Evolutionary conservation across 176 grass and related monocot species (phyloP), one percentile per base, ranked within the genome.

Genomic region (Neostapfia colusana): DNA sequence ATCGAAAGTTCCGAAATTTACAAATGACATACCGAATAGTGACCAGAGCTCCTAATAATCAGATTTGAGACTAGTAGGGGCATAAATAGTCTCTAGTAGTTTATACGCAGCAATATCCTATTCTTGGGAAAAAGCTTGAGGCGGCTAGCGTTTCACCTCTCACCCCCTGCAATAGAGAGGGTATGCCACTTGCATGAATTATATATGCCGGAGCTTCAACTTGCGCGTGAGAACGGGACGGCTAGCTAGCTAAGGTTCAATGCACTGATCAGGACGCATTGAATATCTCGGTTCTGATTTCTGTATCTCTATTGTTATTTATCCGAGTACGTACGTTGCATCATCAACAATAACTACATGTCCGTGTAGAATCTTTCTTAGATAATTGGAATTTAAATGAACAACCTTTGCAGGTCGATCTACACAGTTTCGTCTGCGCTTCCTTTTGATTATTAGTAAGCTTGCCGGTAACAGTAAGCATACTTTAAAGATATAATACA

Each of bases 181-280:
- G 31, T 23, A 46, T 10, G 34, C 70, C 40, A 81, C 53, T 62
- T 74, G 76, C 28, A 49, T 25, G 27, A 18, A 23, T 55, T 55
- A 55, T 55, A 34, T 70, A 45, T 27, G 34, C 23, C 48, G 41
- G 26, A 60, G 66, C 53, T n/a, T 7, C 74, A 67, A 79, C 80
- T 79, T 74, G 67, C 60, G 35, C 41, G 20, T 31, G 35, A 64
- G 60, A 35, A 78, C 36, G 60, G 60, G 74, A 60, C 31, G 40
- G 41, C 41, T 63, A 8, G 27, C 25, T 23, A 65, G 58, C 73
- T 49, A 66, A 66, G 79, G 85, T 82, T 78, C 79, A 73, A 49
- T 46, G 85, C 18, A 82, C 79, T 78, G 65, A 69, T 50, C 43
- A 10, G 67, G 4, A 63, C 17, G 27, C 27, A 72, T 46, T 60